Evolutionary conservation across 257 asterid species (phyloP).

Genomic region (Fraxinus excelsior): DNA sequence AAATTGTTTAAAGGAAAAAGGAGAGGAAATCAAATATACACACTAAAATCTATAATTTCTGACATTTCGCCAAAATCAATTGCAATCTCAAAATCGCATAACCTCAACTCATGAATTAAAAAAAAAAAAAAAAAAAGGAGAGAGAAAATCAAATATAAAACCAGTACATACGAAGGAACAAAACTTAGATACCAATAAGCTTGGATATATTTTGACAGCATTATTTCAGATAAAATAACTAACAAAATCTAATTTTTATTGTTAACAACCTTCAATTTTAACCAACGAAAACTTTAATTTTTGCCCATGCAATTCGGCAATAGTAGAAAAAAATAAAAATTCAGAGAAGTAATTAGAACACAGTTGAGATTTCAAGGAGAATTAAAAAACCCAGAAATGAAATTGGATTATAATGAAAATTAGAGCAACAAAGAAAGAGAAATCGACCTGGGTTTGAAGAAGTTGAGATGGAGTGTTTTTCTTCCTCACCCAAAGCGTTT

Average conservation of each 20-base stretch:
- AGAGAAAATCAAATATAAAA: too few relatives aligned
- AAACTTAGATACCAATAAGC: slow-evolving; percentile 32
- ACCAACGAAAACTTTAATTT: slow-evolving; percentile 29
- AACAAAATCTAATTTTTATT: slow-evolving; percentile 18
- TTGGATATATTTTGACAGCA: slow-evolving; percentile 24
- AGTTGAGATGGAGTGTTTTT: slow-evolving; percentile 29
- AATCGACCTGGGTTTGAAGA: slow-evolving; percentile 48
- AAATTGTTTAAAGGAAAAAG: too few relatives aligned
- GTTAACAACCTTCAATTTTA: slow-evolving; percentile 4
- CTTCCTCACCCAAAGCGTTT: slow-evolving; percentile 3
- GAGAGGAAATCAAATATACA: too few relatives aligned
- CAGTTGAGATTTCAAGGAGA: slow-evolving; percentile 29
- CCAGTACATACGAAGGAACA: not conserved
- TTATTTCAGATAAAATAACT: slow-evolving; percentile 3
- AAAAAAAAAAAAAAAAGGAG: accelerated
- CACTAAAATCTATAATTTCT: too few relatives aligned
- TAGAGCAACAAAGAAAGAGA: slow-evolving; percentile 17
- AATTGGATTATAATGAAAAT: slow-evolving; percentile 31
- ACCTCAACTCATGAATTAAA: too few relatives aligned
- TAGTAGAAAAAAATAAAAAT: not conserved
- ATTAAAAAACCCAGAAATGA: slow-evolving; percentile 17
- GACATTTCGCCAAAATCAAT: too few relatives aligned
- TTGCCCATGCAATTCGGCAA: not conserved
- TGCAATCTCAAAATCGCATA: too few relatives aligned
- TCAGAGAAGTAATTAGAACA: slow-evolving; percentile 33